Evolutionary conservation across 805 yeast species (phyloP), one percentile per base, ranked within the genome.

Genomic region (Starmerella bacillaris): DNA sequence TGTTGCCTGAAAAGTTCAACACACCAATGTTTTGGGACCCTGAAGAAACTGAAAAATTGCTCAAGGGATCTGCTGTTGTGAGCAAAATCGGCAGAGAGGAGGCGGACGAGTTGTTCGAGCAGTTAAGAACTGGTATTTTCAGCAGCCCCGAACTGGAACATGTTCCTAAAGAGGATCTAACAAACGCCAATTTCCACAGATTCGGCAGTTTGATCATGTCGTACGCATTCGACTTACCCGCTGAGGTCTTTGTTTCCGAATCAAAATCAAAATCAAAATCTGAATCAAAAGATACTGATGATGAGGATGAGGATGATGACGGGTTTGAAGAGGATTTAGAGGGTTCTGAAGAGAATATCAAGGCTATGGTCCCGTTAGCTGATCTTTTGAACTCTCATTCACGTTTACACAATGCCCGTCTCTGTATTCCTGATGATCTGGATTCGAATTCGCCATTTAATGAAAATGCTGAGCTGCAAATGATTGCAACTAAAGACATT

Each of bases 341-440:
- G 4, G 54, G 51, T 6, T 54, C 39, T 3, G 50, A 41, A 4
- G 50, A 41, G 3, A 59, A 58, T 4, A 58, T 65, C 43, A 84
- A 84, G 51, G 75, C 92, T 1, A 76, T 89, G 93, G 82, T 84
- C 3, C 94, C 96, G 0, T 59, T 83, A 31, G 96, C 96, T 0
- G 98, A 86, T 51, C 73, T 80, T 17, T 58, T 89, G 40, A 86
- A 89, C 51, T 80, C 94, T 1, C 89, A 84, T 50, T 77, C 93
- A 1, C 64, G 64, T 6, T 59, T 67, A 14, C 72, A 72, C 47
- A 86, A 86, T 53, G 94, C 94, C 5, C 67, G 72, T 38, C 57
- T 83, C 41, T 64, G 64, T 28, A 70, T 70, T 41, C 59, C 62
- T 16, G 54, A 56, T 8, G 33, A 27, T n/a, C 15, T 1, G 41